A percentile compares a stretch with the other conserved stretches of the same genome.
phyloP scores from a whole-genome alignment of 805 yeast species.

The Pichia thaimueangensis region DNA sequence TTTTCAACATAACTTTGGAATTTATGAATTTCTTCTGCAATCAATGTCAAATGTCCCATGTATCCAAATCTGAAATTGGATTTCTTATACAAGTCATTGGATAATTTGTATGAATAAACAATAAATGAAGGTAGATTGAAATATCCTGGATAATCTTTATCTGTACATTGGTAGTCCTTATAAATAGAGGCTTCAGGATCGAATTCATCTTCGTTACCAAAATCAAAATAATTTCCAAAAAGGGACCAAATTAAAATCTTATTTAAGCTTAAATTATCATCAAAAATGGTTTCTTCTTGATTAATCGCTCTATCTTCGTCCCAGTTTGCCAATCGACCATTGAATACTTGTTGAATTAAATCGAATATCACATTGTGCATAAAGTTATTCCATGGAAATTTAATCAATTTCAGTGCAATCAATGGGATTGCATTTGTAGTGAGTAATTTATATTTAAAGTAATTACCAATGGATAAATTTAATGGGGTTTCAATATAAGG shows the following conservation, averaged over 20 bases:
- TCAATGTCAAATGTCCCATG: conserved; percentile 52
- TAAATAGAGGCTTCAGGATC: not conserved
- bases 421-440: conserved; percentile 61
- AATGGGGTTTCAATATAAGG: conserved; percentile 23
- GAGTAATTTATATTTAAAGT: conserved; percentile 68
- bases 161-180: conserved; percentile 11
- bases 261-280: conserved; percentile 29
- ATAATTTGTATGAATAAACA: conserved; percentile 24
- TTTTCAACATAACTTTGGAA: conserved; percentile 35
- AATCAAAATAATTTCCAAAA: conserved; percentile 28
- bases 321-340: conserved; percentile 47
- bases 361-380: conserved; percentile 96
- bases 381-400: conserved; percentile 94
- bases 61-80: conserved; percentile 47
- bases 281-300: conserved; percentile 29
- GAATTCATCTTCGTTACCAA: conserved; percentile 10
- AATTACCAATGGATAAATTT: conserved; percentile 61
- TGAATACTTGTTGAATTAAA: conserved; percentile 86
- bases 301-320: conserved; percentile 32
- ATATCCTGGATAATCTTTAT: conserved; percentile 26
- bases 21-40: conserved; percentile 55
- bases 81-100: conserved; percentile 27
- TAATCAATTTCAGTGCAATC: conserved; percentile 62
- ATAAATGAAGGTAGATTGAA: conserved; percentile 29
- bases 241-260: conserved; percentile 32